These are phyloP conservation scores for Cutaneotrichosporon dermatis DNA, from an alignment of 1,284 basidiomycete species.

Conservation along the genomic window DNA sequence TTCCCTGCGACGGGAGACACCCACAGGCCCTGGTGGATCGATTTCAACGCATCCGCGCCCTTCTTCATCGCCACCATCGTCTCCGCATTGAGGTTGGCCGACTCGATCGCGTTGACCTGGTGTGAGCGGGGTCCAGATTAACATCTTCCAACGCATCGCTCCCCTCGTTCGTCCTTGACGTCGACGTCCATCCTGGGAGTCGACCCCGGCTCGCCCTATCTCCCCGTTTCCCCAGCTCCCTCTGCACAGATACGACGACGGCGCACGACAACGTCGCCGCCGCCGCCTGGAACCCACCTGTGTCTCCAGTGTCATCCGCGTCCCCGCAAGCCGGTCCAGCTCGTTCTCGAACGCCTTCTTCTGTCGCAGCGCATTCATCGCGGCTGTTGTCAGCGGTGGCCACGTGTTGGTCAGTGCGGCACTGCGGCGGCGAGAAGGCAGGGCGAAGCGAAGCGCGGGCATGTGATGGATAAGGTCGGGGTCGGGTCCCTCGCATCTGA, in stretches of 20 bases:
- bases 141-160: too few relatives aligned
- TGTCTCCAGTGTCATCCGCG: conserved; percentile 87
- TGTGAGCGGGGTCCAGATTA: background rate
- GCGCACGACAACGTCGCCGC: background rate
- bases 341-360: conserved; percentile 91
- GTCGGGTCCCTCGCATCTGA: too few relatives aligned
- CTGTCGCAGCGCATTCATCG: conserved; percentile 84
- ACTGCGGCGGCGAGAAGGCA: too few relatives aligned
- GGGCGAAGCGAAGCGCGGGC: too few relatives aligned
- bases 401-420: background rate
- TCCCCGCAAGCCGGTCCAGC: conserved; percentile 79
- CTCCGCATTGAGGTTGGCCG: conserved; percentile 96
- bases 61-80: conserved; percentile 98
- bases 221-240: background rate
- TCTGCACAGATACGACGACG: background rate
- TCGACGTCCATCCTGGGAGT: too few relatives aligned
- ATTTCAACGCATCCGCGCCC: conserved; percentile 83
- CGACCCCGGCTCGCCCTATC: too few relatives aligned
- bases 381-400: conserved; percentile 54
- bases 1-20: conserved; percentile 42
- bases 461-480: too few relatives aligned
- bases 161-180: too few relatives aligned
- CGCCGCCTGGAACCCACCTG: conserved; percentile 54
- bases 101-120: conserved; percentile 87
- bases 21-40: conserved; percentile 87